Base-by-base conservation (phyloP, 139 green algal species). In the Coelastrella sp. region DNA sequence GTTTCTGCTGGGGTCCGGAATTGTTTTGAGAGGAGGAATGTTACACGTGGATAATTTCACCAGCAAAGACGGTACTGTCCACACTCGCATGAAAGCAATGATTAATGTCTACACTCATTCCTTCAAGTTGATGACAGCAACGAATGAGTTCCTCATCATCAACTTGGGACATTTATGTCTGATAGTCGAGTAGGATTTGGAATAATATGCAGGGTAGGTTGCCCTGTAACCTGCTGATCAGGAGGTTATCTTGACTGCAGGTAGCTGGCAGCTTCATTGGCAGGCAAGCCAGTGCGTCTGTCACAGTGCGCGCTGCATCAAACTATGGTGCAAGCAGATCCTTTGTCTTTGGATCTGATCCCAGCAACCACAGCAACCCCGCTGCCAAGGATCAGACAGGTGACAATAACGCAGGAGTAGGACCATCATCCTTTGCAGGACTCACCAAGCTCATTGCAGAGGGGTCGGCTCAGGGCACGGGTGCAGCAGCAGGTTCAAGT, bases 261-360 rank as follows among this genome's bases (percentile, higher is more conserved):
- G 27, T 59, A 17, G 76, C 68, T 7, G 35, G 56, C 65, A 88
- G 61, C 65, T 91, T 91, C 80, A 87, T 91, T 22, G 87, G 87
- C 56, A 76, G 87, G 22, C 79, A 87, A 72, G 80, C 87, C 66
- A 75, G 65, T 57, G 19, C 11, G 12, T 61, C 79, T 22, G 79
- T 74, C 17, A 27, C 35, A 17, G 66, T 91, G 56, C 79, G 87
- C 19, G 65, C 65, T 22, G 80, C 87, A 24, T 91, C 87, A 27
- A 91, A 91, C 24, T 87, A 82, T 75, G 87, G 87, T 6, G 80
- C 79, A 65, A 86, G 73, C 79, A 73, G 87, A 24, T 88, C 87
- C 4, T 91, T 88, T 78, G 79, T 91, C 7, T 91, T 91, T 70
- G 79, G 87, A 5, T 87, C 87, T 0, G 87, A 86, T 35, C 78